Percentiles rank a stretch among this genome's conserved stretches.
Conservation (phyloP, 1,284 basidiomycete species). For the Pulveroboletus sp. region DNA sequence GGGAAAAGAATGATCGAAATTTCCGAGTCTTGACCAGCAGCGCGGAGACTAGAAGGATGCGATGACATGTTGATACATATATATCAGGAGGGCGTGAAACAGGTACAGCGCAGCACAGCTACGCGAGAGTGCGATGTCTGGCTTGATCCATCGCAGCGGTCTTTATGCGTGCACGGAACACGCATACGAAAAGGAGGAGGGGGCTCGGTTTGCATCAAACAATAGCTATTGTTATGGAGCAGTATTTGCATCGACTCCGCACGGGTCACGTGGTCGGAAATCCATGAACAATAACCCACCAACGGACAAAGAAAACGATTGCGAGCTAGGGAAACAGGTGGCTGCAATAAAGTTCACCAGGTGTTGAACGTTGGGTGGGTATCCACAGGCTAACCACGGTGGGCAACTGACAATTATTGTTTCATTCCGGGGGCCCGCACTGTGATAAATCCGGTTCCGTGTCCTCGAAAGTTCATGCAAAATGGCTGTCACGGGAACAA, state of each 20-base stretch:
- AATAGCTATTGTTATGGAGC: conserved; percentile 27
- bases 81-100: conserved; percentile 7
- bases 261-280: conserved; percentile 20
- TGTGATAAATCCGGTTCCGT: background rate
- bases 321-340: conserved; percentile 3
- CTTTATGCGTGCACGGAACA: conserved; percentile 17
- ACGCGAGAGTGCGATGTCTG: conserved; percentile 12
- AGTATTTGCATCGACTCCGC: background rate
- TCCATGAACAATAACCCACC: conserved; percentile 24
- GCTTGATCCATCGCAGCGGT: background rate
- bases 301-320: background rate
- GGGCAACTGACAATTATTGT: conserved; percentile 15
- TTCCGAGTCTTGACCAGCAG: conserved; percentile 30
- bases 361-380: background rate
- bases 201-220: conserved; percentile 19
- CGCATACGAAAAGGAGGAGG: conserved; percentile 8
- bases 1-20: conserved; percentile 10
- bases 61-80: conserved; percentile 21
- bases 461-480: background rate
- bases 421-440: background rate
- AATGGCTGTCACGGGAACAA: background rate
- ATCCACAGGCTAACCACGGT: conserved; percentile 7
- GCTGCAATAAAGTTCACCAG: conserved; percentile 15
- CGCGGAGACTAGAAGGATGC: conserved; percentile 13
- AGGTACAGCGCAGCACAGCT: conserved; percentile 29